These are phyloP conservation scores for Lactifluus hygrophoroides DNA, from an alignment of 768 basidiomycete genomes.

Conservation along the genomic window DNA sequence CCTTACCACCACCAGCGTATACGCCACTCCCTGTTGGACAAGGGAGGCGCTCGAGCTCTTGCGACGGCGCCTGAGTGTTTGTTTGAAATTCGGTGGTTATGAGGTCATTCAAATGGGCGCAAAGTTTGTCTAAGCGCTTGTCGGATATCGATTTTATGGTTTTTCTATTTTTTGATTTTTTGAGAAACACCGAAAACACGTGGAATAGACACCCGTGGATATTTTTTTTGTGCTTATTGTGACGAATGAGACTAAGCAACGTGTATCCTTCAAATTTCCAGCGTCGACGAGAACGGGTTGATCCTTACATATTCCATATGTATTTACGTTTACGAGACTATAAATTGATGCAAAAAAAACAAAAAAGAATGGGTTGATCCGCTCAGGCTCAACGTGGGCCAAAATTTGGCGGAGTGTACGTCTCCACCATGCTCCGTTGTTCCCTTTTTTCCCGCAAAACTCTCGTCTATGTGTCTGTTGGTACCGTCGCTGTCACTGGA, in stretches of 20 bases:
- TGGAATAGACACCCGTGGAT: background rate
- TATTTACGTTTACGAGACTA: too few relatives aligned
- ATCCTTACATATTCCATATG: too few relatives aligned
- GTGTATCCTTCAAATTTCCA: background rate
- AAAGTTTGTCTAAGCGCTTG: background rate
- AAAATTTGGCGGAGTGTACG: background rate
- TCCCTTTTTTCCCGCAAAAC: slow-evolving; percentile 47
- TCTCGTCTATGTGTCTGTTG: slow-evolving; percentile 43
- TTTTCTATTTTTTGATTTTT: too few relatives aligned
- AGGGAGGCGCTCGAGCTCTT: slow-evolving; percentile 4
- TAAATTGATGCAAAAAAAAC: too few relatives aligned
- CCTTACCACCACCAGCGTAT: slow-evolving; percentile 15
- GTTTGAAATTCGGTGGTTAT: background rate
- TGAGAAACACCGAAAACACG: too few relatives aligned
- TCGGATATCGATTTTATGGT: background rate
- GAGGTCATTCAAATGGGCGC: too few relatives aligned
- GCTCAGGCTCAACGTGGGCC: background rate
- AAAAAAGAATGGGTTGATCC: background rate
- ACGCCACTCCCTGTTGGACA: slow-evolving; percentile 9
- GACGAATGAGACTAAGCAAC: background rate
- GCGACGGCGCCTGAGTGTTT: background rate
- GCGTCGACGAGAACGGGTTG: background rate
- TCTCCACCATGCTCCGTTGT: slow-evolving; percentile 21
- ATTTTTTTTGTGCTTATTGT: background rate
- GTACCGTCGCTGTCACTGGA: slow-evolving; percentile 44